Percentiles rank a stretch among this genome's conserved stretches.
These are phyloP conservation scores for Saraca asoca DNA, from an alignment of 331 rosid species.

Conservation along the genomic window DNA sequence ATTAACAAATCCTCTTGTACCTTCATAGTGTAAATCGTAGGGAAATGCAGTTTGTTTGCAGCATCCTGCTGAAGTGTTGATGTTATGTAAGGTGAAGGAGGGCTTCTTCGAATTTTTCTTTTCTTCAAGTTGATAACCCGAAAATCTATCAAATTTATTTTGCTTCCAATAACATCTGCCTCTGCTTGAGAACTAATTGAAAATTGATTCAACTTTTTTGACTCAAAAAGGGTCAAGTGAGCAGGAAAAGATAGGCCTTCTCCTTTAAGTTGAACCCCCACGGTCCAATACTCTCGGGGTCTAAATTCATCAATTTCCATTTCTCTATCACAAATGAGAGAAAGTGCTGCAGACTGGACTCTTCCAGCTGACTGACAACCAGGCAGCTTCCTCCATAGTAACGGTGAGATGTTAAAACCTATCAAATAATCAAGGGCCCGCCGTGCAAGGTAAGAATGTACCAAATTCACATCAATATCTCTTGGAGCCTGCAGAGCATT, in stretches of 20 bases:
- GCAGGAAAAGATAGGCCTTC: slow-evolving; percentile 51
- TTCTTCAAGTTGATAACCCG: slow-evolving; percentile 58
- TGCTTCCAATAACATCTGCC: slow-evolving; percentile 59
- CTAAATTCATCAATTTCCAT: slow-evolving; percentile 85
- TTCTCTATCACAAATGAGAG: slow-evolving; percentile 94
- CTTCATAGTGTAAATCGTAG: slow-evolving; percentile 81
- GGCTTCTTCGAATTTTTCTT: slow-evolving; percentile 65
- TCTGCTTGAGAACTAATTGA: slow-evolving; percentile 62
- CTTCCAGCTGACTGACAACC: slow-evolving; percentile 99
- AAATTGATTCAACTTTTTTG: slow-evolving; percentile 69
- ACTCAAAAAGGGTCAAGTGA: slow-evolving; percentile 71
- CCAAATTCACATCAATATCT: slow-evolving; percentile 76
- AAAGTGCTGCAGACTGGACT: slow-evolving; percentile 95
- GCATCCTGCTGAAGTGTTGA: slow-evolving; percentile 99
- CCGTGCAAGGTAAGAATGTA: slow-evolving; percentile 93
- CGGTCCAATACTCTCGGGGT: slow-evolving; percentile 81
- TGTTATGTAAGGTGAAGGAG: slow-evolving; percentile 92
- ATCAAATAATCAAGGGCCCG: slow-evolving; percentile 98
- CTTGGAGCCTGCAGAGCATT: slow-evolving; percentile 79
- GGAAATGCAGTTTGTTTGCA: slow-evolving; percentile 73
- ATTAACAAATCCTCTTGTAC: slow-evolving; percentile 41
- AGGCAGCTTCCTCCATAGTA: slow-evolving; percentile 95
- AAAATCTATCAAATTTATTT: slow-evolving; percentile 54
- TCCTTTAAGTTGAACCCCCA: slow-evolving; percentile 49
- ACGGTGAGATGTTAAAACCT: slow-evolving; percentile 93